Evolutionary conservation across 192 early-diverging fungal species (phyloP).

Genomic region (Lobosporangium transversale): DNA sequence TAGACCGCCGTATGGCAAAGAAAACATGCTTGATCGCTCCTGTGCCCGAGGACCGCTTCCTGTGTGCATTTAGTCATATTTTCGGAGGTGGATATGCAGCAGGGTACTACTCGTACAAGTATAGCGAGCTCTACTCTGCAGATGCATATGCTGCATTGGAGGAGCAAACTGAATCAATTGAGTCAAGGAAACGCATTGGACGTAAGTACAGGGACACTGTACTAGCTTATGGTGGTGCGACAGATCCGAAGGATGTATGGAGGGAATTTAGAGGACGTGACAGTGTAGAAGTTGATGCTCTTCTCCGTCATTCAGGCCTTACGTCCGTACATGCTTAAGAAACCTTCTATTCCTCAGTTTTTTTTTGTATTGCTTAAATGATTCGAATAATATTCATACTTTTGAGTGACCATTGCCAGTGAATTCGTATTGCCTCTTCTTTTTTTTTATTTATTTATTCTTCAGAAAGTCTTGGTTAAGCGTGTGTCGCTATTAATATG

Average conservation of each 20-base stretch:
- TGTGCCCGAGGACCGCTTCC: constrained; percentile 61
- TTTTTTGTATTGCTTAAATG: no score
- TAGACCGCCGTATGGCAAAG: constrained; percentile 59
- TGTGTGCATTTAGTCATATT: constrained; percentile 69
- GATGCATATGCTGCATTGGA: constrained; percentile 70
- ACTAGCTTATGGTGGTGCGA: constrained; percentile 66
- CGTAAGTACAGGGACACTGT: constrained; percentile 66
- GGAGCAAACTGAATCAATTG: constrained; percentile 48
- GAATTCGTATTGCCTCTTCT: no score
- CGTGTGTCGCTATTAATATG: no score
- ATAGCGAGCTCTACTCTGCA: constrained; percentile 69
- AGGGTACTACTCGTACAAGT: constrained; percentile 74
- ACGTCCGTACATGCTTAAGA: constrained; percentile 4
- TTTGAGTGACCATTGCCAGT: no score
- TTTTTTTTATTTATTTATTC: neutral
- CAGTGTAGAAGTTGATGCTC: constrained; percentile 59
- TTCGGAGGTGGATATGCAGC: constrained; percentile 68
- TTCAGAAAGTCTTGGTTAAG: no score
- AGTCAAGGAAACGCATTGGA: constrained; percentile 38
- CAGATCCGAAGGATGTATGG: constrained; percentile 63
- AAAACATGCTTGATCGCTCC: constrained; percentile 55
- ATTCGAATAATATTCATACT: no score
- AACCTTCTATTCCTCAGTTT: no score
- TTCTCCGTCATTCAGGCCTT: constrained; percentile 63
- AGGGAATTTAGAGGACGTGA: constrained; percentile 61